Percentiles rank a stretch among this genome's conserved stretches.
Conservation (phyloP, 345 rosid species). For the Bruguiera gymnorhiza region DNA sequence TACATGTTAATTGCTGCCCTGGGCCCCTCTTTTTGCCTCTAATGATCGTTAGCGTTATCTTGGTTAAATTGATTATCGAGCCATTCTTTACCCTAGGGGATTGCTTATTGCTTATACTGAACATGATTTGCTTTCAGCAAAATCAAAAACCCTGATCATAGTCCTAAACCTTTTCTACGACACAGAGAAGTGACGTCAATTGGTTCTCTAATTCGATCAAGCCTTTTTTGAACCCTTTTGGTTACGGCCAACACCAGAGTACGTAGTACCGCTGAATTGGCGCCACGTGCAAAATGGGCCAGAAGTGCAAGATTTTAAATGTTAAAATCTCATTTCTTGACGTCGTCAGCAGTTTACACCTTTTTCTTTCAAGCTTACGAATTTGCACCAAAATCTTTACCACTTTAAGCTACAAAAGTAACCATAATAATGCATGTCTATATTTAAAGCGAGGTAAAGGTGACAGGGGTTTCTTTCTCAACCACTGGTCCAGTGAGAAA, state of each 20-base stretch:
- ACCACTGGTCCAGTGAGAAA: not conserved
- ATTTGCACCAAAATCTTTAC: too few species aligned
- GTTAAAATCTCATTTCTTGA: not conserved
- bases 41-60: constrained; percentile 19
- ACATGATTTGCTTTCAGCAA: constrained; percentile 2
- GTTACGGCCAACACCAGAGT: not conserved
- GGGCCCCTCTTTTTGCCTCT: constrained; percentile 12
- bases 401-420: constrained; percentile 1
- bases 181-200: too few species aligned
- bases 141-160: constrained; percentile 4
- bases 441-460: constrained; percentile 10
- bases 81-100: constrained; percentile 2
- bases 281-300: constrained; percentile 16
- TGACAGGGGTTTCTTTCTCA: not conserved
- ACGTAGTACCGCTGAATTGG: constrained; percentile 24
- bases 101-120: too few species aligned
- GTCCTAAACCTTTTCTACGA: not conserved
- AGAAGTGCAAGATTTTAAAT: constrained; percentile 5
- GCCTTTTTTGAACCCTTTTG: not conserved
- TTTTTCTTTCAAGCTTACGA: too few species aligned
- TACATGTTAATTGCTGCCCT: constrained; percentile 15
- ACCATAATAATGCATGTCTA: constrained; percentile 2
- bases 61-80: constrained; percentile 18
- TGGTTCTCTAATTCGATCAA: not conserved
- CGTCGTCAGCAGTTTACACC: too few species aligned